Conservation (phyloP, 2,329 filamentous ascomycete genomes). For the Waltergamsia citrina region DNA sequence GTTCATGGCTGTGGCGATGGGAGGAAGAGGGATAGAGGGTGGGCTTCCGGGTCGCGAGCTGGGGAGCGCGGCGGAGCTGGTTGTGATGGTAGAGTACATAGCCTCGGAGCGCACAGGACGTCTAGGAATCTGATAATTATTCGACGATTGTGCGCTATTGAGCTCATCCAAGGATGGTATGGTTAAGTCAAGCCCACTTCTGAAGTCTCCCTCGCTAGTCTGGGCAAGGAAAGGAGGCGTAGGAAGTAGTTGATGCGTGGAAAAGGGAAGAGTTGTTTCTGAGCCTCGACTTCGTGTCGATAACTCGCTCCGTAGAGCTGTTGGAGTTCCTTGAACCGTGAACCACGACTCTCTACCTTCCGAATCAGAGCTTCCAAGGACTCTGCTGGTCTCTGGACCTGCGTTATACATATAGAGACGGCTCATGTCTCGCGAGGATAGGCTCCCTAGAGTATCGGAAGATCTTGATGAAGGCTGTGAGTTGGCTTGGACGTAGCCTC, state of each 20-base stretch:
- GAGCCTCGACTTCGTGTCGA: slow-evolving; percentile 15
- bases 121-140: not conserved
- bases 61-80: slow-evolving; percentile 22
- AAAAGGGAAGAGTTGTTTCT: slow-evolving; percentile 16
- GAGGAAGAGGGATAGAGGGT: not conserved
- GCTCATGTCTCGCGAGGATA: slow-evolving; percentile 13
- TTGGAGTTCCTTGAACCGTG: slow-evolving; percentile 18
- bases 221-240: slow-evolving; percentile 16
- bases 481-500: slow-evolving; percentile 12
- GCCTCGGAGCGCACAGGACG: slow-evolving; percentile 7
- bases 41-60: not conserved
- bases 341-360: slow-evolving; percentile 22
- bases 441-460: slow-evolving; percentile 15
- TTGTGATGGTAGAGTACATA: slow-evolving; percentile 17
- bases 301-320: slow-evolving; percentile 13
- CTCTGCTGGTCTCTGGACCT: slow-evolving; percentile 10
- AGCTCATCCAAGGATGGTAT: slow-evolving; percentile 17
- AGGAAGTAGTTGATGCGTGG: slow-evolving; percentile 20
- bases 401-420: slow-evolving; percentile 13
- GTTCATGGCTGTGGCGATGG: not conserved
- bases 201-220: slow-evolving; percentile 13
- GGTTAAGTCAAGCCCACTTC: slow-evolving; percentile 15
- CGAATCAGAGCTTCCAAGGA: slow-evolving; percentile 10
- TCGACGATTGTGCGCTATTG: slow-evolving; percentile 12
- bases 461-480: slow-evolving; percentile 13